These are phyloP conservation scores for Sutorius eximius DNA, from an alignment of 1,284 basidiomycete species.

Conservation along the genomic window DNA sequence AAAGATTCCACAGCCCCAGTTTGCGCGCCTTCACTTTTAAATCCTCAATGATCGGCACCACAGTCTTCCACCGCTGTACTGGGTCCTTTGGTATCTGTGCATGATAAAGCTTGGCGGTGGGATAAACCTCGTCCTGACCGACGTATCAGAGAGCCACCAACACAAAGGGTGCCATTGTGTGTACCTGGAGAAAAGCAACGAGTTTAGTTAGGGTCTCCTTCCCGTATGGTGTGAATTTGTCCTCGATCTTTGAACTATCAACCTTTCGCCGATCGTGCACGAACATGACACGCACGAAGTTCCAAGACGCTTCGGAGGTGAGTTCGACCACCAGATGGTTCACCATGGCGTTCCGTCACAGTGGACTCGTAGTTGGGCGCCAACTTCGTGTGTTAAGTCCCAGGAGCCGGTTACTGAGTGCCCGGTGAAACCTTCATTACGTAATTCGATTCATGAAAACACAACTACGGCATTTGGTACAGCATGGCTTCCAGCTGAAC, in stretches of 20 bases:
- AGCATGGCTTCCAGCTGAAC: not conserved
- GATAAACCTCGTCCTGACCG: conserved; percentile 82
- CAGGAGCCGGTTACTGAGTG: conserved; percentile 11
- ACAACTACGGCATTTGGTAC: conserved; percentile 12
- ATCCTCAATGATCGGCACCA: conserved; percentile 80
- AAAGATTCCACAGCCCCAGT: conserved; percentile 95
- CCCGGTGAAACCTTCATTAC: conserved; percentile 11
- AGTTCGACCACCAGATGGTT: conserved; percentile 68
- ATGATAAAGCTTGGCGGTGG: conserved; percentile 76
- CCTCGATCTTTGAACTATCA: conserved; percentile 64
- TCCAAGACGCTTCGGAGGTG: conserved; percentile 80
- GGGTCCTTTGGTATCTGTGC: conserved; percentile 83
- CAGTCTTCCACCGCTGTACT: conserved; percentile 77
- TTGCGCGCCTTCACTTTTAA: conserved; percentile 88
- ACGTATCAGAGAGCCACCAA: conserved; percentile 6
- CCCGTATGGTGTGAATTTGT: conserved; percentile 87
- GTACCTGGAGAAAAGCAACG: conserved; percentile 81
- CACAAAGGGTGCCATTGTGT: conserved; percentile 26
- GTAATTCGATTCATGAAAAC: conserved; percentile 12
- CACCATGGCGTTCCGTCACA: conserved; percentile 20
- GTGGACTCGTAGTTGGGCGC: too few relatives aligned
- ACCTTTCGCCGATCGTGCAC: conserved; percentile 1
- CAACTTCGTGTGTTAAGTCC: not conserved
- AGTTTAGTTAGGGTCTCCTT: conserved; percentile 86
- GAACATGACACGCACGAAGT: conserved; percentile 54